These are phyloP conservation scores for Zoysia pacifica DNA, from an alignment of 176 grass and related monocot genomes.

Conservation along the genomic window DNA sequence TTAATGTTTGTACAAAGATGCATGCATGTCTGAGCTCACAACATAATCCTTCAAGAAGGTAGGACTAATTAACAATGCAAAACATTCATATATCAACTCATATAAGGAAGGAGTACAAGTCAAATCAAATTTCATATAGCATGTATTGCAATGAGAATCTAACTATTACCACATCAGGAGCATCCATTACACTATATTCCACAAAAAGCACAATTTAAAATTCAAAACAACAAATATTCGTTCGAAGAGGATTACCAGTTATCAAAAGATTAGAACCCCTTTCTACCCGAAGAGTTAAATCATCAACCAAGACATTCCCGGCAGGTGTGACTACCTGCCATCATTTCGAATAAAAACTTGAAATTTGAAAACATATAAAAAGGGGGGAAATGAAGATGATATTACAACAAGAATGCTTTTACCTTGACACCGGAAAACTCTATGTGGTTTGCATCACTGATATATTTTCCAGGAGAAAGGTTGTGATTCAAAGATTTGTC, in stretches of 20 bases:
- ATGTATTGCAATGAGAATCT: constrained; percentile 23
- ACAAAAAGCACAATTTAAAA: neutral
- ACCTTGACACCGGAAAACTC: constrained; percentile 95
- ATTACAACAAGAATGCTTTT: constrained; percentile 34
- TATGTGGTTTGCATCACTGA: constrained; percentile 92
- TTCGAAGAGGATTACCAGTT: constrained; percentile 62
- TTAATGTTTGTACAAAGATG: neutral
- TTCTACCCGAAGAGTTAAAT: constrained; percentile 90
- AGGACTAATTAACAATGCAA: neutral
- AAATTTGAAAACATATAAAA: constrained; percentile 32
- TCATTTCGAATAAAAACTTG: constrained; percentile 27
- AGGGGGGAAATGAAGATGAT: constrained; percentile 23
- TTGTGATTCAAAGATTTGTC: constrained; percentile 61
- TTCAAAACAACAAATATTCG: constrained; percentile 12
- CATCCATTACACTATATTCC: neutral
- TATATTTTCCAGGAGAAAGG: constrained; percentile 70
- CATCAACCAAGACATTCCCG: constrained; percentile 83
- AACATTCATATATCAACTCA: constrained; percentile 13
- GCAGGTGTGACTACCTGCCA: constrained; percentile 96
- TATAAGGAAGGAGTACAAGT: neutral
- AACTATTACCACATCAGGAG: neutral
- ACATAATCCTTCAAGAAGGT: neutral
- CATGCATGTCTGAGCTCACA: neutral
- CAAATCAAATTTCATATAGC: neutral
- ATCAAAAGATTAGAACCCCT: constrained; percentile 97